Evolutionary conservation across 352 stramenopile species (phyloP).

Genomic region (Pythium biforme): DNA sequence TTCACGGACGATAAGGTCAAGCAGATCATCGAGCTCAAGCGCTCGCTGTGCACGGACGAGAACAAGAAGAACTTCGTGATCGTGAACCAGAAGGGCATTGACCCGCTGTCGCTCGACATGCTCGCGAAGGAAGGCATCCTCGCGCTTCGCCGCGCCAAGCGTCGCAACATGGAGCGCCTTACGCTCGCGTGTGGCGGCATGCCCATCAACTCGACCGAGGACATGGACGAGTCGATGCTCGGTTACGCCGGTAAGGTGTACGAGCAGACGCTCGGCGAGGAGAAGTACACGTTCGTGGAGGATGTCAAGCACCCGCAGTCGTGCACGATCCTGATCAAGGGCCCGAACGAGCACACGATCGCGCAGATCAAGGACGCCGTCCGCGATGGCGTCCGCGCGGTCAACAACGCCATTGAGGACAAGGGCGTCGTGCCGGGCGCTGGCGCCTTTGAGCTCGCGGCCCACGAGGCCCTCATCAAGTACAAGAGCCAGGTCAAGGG

Average conservation of each 20-base stretch:
- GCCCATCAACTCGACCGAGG: constrained; percentile 97
- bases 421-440: constrained; percentile 94
- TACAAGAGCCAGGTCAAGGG: constrained; percentile 91
- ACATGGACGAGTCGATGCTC: constrained; percentile 96
- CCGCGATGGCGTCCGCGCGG: constrained; percentile 96
- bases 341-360: constrained; percentile 98
- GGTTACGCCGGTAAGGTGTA: constrained; percentile 97
- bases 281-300: constrained; percentile 99
- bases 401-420: constrained; percentile 99
- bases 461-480: constrained; percentile 85
- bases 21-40: constrained; percentile 99
- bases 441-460: constrained; percentile 96
- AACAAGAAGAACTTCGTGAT: constrained; percentile 98
- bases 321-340: constrained; percentile 98
- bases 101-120: constrained; percentile 98
- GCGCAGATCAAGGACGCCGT: constrained; percentile 99
- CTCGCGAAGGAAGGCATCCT: constrained; percentile 99
- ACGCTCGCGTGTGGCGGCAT: constrained; percentile 98
- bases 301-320: constrained; percentile 96
- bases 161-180: constrained; percentile 99
- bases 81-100: constrained; percentile 99
- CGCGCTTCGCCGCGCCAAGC: constrained; percentile 96
- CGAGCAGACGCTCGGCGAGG: constrained; percentile 98
- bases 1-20: constrained; percentile 97
- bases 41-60: constrained; percentile 93